Base-by-base conservation (phyloP, 1,284 basidiomycete genomes). In the Caloboletus inedulis region DNA sequence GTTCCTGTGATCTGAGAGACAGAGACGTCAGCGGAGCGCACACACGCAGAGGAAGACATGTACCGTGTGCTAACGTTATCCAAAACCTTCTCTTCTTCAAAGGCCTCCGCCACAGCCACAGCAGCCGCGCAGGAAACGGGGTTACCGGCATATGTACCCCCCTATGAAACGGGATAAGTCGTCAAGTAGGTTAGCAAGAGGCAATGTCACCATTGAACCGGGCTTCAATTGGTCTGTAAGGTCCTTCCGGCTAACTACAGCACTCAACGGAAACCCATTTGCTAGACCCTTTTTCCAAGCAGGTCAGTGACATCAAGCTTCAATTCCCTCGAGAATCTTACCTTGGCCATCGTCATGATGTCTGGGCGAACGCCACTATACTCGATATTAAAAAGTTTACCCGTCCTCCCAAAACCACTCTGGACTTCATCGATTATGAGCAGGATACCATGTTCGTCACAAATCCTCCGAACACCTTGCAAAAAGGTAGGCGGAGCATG, bases 191-290 rank as follows among this genome's bases (percentile, higher is more conserved):
- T 12, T 12, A 37, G 18, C 14, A 21, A 29, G 25, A 45, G 13
- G 31, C 3, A 21, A 37, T 58, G 72, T 52, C 34, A 88, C 89
- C 82, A 96, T 87, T 16, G 82, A 84, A 13, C 93, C 94, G 7
- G 89, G 82, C 64, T 79, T 81, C 57, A 96, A 78, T 62, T 77
- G 83, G 68, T 91, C 89, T 52, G 91, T 94, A 51, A 96, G 65
- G 60, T 92, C 90, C 72, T 85, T 91, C 47, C 85, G 78, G 58
- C 87, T 87, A 48, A 93, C 82, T 40, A 98, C 82, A 25, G 86
- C 93, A 52, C 90, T 94, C 55, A 98, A 76, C 1, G 95, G 95
- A 81, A 96, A 97, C 13, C 94, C 94, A 66, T 95, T 95, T 33
- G 93, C 94, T 19, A 98, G 77, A 16, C 94, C 94, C 82, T 87